A percentile compares a stretch with the other conserved stretches of the same genome.
These are phyloP conservation scores for Fusarium sp. DNA, from an alignment of 2,329 filamentous ascomycete genomes.

Conservation along the genomic window DNA sequence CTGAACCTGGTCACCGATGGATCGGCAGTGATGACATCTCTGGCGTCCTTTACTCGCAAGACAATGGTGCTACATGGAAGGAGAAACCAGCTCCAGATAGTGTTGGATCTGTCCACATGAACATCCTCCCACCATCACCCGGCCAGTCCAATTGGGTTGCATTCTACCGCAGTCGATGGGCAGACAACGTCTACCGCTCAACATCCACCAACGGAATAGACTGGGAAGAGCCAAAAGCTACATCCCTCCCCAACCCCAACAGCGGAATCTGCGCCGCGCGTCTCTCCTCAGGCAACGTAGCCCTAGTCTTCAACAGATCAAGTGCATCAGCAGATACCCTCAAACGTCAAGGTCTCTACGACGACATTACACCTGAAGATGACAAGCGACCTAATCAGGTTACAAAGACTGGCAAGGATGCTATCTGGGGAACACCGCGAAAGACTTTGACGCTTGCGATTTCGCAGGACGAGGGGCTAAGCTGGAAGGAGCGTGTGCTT, in stretches of 20 bases:
- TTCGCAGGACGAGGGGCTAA: slow-evolving; percentile 51
- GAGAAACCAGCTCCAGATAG: slow-evolving; percentile 53
- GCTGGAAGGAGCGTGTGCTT: slow-evolving; percentile 53
- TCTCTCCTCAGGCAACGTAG: slow-evolving; percentile 50
- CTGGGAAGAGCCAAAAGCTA: slow-evolving; percentile 52
- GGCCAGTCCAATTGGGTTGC: slow-evolving; percentile 47
- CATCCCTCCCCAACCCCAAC: slow-evolving; percentile 56
- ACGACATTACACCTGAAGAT: slow-evolving; percentile 56
- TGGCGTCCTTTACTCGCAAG: slow-evolving; percentile 50
- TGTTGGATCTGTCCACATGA: slow-evolving; percentile 58
- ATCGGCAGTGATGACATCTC: slow-evolving; percentile 58
- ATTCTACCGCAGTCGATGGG: slow-evolving; percentile 58
- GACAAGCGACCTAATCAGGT: slow-evolving; percentile 55
- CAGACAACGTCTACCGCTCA: slow-evolving; percentile 56
- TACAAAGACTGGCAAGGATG: slow-evolving; percentile 50
- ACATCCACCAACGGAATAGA: slow-evolving; percentile 53
- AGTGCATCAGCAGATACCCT: slow-evolving; percentile 47
- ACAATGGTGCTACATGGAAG: slow-evolving; percentile 54
- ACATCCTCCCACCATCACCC: slow-evolving; percentile 48
- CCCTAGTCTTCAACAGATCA: slow-evolving; percentile 56
- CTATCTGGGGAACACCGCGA: slow-evolving; percentile 57
- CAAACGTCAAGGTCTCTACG: slow-evolving; percentile 55
- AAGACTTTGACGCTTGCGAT: slow-evolving; percentile 51
- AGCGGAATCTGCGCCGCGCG: slow-evolving; percentile 54
- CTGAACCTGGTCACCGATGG: slow-evolving; percentile 54